A percentile compares a stretch with the other conserved stretches of the same genome.
Conservation (phyloP, 1,284 basidiomycete species). For the Tilletia horrida region DNA sequence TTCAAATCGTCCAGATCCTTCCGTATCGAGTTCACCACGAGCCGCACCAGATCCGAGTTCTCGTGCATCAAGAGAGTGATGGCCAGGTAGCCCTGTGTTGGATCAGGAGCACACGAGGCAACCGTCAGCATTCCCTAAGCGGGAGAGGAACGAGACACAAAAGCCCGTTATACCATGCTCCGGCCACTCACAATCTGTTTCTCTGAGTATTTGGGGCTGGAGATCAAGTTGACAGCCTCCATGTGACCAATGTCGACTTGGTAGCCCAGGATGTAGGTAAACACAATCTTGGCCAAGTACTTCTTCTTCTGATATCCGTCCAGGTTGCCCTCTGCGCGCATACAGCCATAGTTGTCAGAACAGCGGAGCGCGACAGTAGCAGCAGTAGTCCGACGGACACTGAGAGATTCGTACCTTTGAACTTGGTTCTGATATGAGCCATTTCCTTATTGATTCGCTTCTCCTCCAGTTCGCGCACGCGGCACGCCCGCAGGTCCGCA, state of each 20-base stretch:
- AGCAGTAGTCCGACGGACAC: neutral
- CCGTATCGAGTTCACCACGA: slow-evolving; percentile 95
- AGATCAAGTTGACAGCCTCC: slow-evolving; percentile 97
- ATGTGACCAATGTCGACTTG: slow-evolving; percentile 98
- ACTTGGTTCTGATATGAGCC: slow-evolving; percentile 98
- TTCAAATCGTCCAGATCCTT: slow-evolving; percentile 94
- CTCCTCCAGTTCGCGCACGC: slow-evolving; percentile 65
- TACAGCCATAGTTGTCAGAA: neutral
- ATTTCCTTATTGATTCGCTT: slow-evolving; percentile 99
- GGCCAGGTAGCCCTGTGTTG: slow-evolving; percentile 84
- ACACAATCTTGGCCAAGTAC: slow-evolving; percentile 86
- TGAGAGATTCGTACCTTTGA: slow-evolving; percentile 68
- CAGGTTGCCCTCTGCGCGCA: slow-evolving; percentile 76
- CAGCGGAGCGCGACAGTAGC: neutral
- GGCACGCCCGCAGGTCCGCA: slow-evolving; percentile 87
- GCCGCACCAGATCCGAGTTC: slow-evolving; percentile 88
- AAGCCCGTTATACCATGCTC: too few relatives aligned
- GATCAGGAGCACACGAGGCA: neutral
- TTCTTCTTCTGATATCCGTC: slow-evolving; percentile 99
- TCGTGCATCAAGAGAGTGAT: slow-evolving; percentile 97
- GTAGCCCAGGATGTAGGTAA: slow-evolving; percentile 98
- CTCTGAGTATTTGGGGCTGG: slow-evolving; percentile 91
- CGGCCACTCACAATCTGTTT: slow-evolving; percentile 89
- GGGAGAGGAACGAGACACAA: too few relatives aligned
- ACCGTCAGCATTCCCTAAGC: too few relatives aligned